Percentiles rank a stretch among this genome's conserved stretches.
Conservation (phyloP, 768 basidiomycete species). For the Trametes cingulata region DNA sequence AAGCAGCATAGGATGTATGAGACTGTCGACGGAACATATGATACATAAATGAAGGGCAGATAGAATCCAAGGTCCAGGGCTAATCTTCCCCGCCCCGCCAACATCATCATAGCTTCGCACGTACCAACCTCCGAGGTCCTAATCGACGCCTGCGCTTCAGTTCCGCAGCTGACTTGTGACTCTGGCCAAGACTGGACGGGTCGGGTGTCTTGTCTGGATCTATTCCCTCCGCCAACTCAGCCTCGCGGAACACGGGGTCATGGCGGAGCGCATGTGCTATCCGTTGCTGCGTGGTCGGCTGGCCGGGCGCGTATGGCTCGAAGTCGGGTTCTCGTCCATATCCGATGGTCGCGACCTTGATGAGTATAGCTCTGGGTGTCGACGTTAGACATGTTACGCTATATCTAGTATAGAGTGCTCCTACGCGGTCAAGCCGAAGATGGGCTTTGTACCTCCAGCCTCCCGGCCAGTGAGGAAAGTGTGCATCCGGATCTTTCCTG, state of each 20-base stretch:
- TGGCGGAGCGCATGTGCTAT: slow-evolving; percentile 44
- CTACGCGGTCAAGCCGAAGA: slow-evolving; percentile 86
- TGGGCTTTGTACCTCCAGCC: slow-evolving; percentile 82
- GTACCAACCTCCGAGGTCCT: background rate
- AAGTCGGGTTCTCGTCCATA: slow-evolving; percentile 50
- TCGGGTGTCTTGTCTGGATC: slow-evolving; percentile 28
- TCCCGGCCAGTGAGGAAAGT: slow-evolving; percentile 86
- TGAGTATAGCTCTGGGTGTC: slow-evolving; percentile 47
- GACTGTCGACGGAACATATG: background rate
- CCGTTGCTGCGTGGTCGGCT: slow-evolving; percentile 42
- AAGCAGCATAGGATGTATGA: background rate
- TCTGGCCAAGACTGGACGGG: slow-evolving; percentile 9
- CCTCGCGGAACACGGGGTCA: slow-evolving; percentile 28
- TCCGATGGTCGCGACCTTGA: slow-evolving; percentile 50
- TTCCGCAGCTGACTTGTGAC: background rate
- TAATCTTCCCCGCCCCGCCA: background rate
- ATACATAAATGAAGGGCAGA: background rate
- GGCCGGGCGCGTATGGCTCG: slow-evolving; percentile 43
- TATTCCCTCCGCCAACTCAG: slow-evolving; percentile 28
- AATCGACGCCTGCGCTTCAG: slow-evolving; percentile 4
- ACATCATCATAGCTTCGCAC: slow-evolving; percentile 10
- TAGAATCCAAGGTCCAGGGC: background rate
- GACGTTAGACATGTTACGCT: background rate
- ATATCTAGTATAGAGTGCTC: slow-evolving; percentile 25
- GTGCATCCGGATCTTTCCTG: slow-evolving; percentile 59